Base-by-base conservation (phyloP, 805 yeast genomes). In the Saccharomycopsis oosterbeekiorum region DNA sequence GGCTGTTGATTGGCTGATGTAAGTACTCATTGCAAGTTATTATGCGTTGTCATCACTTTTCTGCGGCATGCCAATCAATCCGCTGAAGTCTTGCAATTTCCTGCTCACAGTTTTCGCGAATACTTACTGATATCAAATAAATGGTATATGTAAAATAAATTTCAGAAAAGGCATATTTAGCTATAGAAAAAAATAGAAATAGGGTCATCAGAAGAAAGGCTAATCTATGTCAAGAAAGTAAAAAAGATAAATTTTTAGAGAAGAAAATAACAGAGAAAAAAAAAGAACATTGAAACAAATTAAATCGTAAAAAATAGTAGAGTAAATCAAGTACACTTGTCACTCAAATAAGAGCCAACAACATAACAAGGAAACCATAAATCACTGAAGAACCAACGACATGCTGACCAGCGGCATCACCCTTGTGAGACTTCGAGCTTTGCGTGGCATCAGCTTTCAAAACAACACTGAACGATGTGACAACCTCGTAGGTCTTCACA, bases 321-420 rank as follows among this genome's bases (percentile, higher is more conserved):
- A 17, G n/a, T 19, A 17, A 19, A 15, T 42, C 2, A 42, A 12
- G 9, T 10, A 42, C 15, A 15, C 15, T 6, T 5, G 10, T 19
- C 10, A n/a, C 34, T 47, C 53, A 47, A 15, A 47, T 26, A 47
- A 47, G n/a, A 24, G 53, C 34, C n/a, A 47, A 47, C 34, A 47
- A 47, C 53, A 47, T 47, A 24, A 47, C 24, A 47, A 47, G 19
- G 10, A 47, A 47, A 9, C 53, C 53, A 47, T 47, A 47, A 15
- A 47, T 47, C 14, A 47, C 36, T 11, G 53, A 47, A 47, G 53
- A 47, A 21, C 53, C 53, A 21, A 47, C 34, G 53, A 47, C 34
- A 47, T 47, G 53, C 53, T 47, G 53, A 47, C 53, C 53, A 21
- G 53, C 53, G 53, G 53, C 53, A 47, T 47, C 53, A 19, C 53